Conservation (phyloP, 257 asterid species). For the Solanum chiquidenum region DNA sequence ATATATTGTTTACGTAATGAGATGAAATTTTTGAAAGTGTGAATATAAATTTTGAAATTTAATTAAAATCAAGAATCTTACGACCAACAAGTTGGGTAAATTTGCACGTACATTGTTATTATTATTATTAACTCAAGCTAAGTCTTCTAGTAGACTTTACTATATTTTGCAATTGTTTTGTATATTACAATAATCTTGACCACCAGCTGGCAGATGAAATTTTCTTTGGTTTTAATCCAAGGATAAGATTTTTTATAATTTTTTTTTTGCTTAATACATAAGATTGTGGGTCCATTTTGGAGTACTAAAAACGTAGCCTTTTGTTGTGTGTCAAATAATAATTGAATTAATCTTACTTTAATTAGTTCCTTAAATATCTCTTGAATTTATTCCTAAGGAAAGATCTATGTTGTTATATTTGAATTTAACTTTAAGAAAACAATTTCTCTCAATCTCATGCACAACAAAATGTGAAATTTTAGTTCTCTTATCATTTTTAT, state of each 20-base stretch:
- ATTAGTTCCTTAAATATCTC: background rate
- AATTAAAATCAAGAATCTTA: background rate
- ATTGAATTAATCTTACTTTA: background rate
- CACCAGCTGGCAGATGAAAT: background rate
- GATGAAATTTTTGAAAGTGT: background rate
- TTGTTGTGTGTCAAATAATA: background rate
- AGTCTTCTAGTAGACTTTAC: background rate
- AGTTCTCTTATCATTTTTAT: background rate
- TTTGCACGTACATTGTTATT: background rate
- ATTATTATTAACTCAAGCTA: background rate
- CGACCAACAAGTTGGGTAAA: background rate
- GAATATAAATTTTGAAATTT: background rate
- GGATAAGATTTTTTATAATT: background rate
- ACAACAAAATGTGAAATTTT: background rate
- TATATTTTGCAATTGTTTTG: background rate
- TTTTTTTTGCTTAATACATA: constrained; percentile 24
- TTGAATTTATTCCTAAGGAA: background rate
- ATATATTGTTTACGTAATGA: background rate
- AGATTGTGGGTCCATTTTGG: constrained; percentile 40
- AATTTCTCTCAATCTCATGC: background rate
- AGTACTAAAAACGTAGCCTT: constrained; percentile 20
- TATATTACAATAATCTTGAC: background rate
- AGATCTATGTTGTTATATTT: constrained; percentile 7
- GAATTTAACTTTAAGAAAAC: background rate
- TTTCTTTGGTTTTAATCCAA: background rate